Conservation (phyloP, 768 basidiomycete species). For the Daedaleopsis sinensis region DNA sequence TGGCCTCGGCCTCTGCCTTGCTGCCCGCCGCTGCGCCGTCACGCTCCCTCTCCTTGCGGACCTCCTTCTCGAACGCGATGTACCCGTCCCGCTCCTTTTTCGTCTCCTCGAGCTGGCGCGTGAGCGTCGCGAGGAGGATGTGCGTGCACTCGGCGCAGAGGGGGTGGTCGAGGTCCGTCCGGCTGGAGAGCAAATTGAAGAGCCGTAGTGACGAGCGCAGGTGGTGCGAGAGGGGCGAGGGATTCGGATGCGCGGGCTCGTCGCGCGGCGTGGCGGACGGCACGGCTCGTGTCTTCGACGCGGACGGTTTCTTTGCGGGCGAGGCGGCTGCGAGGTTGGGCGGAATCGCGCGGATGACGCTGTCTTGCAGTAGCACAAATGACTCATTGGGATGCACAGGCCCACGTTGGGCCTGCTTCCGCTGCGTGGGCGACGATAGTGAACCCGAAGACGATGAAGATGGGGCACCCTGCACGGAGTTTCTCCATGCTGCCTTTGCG, state of each 20-base stretch:
- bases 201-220: constrained; percentile 74
- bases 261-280: constrained; percentile 33
- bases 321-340: constrained; percentile 47
- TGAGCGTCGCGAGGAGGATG: constrained; percentile 72
- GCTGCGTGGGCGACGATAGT: constrained; percentile 55
- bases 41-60: constrained; percentile 78
- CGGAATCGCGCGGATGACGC: constrained; percentile 72
- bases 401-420: constrained; percentile 60
- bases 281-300: constrained; percentile 41
- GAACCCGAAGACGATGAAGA: constrained; percentile 24
- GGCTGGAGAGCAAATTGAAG: constrained; percentile 75
- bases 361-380: constrained; percentile 89
- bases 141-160: constrained; percentile 95
- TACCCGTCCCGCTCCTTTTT: constrained; percentile 93
- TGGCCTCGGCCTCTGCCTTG: constrained; percentile 68
- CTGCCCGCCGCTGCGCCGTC: constrained; percentile 59
- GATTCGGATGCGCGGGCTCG: constrained; percentile 58
- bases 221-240: constrained; percentile 78
- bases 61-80: constrained; percentile 88
- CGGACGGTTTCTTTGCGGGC: constrained; percentile 45
- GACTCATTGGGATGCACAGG: constrained; percentile 76
- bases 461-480: constrained; percentile 45
- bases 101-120: constrained; percentile 84
- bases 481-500: constrained; percentile 67
- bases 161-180: constrained; percentile 88